Evolutionary conservation across 2,329 filamentous ascomycete species (phyloP), one percentile per base, ranked within the genome.

Genomic region (Paracoccidioides brasiliensis): DNA sequence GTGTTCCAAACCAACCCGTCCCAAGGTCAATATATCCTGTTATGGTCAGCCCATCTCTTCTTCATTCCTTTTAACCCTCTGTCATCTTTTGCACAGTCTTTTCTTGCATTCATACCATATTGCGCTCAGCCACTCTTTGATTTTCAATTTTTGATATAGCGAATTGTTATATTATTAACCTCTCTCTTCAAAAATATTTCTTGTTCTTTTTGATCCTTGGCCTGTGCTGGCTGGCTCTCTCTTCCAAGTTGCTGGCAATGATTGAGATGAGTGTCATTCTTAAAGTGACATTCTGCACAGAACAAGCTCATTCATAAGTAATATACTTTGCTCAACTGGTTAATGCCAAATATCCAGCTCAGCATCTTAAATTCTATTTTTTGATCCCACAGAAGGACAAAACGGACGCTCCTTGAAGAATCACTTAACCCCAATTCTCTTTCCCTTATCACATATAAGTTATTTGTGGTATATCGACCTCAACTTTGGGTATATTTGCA

Each of bases 91-190:
- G 10, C 12, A 12, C 37, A 3, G 8, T 30, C 32, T 30, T 46
- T 43, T 4, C 40, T 51, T 51, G 30, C 8, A 51, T 43, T 52
- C 28, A 37, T 30, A 32, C 45, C 5, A 42, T 55, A 5, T 41
- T 43, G 37, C 12, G 12, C 52, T 44, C n/a, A 50, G 38, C 51
- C 54, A 50, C 54, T 55, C 46, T 55, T 51, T 51, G 37, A 38
- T 50, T 55, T n/a, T 33, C 41, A 12, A 51, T 51, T 55, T 33
- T 28, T 37, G 22, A 10, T 44, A 45, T 55, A 43, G 41, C 40
- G 22, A 46, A 46, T 41, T 38, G 12, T 37, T 37, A 45, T 45
- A 37, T 9, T 43, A 22, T 45, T 35, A 38, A 22, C 30, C 35
- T 35, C 15, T 14, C 33, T 53, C 38, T 45, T 55, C 43, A 35